Base-by-base conservation (phyloP, 345 rosid species). In the Citrus unshiu region DNA sequence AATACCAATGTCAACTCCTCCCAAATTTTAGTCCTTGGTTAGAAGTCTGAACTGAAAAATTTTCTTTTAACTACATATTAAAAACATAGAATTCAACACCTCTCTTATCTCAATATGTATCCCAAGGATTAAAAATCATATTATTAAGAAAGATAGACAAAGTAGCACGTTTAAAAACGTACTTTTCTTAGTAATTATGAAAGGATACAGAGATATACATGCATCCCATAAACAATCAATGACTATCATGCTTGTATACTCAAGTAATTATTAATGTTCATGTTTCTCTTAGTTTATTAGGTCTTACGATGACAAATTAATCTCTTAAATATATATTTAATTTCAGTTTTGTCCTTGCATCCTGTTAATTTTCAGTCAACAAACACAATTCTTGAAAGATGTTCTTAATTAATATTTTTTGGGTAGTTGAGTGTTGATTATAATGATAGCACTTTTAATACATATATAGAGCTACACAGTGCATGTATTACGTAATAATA, bases 401-500 rank as follows among this genome's bases (percentile, higher is more conserved):
- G 56, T 60, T 62, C 24, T 49, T 32, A 30, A 30, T 49, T 1
- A 49, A 64, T 49, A 24, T 27, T 40, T 7, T 27, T 46, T 30
- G 46, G 32, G 32, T 64, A 46, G 61, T 63, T 75, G 70, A 46
- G 58, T 64, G 9, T 49, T 25, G 51, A 30, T 51, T 75, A 75
- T 65, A 75, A 75, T 49, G 71, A 64, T 21, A 16, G 25, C 61
- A 73, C 46, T 32, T 37, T 21, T 54, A 54, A 19, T 18, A 54
- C 21, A 19, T 54, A 54, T 54, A 54, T 5, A 54, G 57, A 51
- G 58, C 22, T 46, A 46, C 51, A 12, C 5, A 13, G 18, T 46
- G 51, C 18, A 46, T 12, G 51, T 13, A 43, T 13, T 75, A 49
- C 65, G 40, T 40, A n/a, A 75, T 77, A 78, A 86, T 84, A 69